Percentiles rank a stretch among this genome's conserved stretches.
phyloP scores from a whole-genome alignment of 2,329 filamentous ascomycete genomes.

The Epichloe gansuensis region DNA sequence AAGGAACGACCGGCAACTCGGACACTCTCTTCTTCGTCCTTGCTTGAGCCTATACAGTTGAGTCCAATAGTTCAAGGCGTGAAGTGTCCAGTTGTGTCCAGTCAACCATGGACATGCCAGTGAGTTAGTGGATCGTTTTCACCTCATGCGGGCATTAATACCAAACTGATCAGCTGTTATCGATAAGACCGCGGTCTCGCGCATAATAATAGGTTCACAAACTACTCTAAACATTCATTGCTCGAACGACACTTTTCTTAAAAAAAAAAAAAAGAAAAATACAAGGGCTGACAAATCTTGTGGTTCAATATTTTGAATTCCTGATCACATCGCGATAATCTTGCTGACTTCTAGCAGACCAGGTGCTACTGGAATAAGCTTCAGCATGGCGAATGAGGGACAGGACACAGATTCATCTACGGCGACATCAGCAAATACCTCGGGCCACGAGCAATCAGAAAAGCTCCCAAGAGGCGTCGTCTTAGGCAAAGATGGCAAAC shows the following conservation, averaged over 20 bases:
- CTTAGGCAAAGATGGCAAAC: constrained; percentile 71
- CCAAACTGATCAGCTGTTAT: too few relatives aligned
- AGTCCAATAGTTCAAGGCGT: not conserved
- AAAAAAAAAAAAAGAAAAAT: not conserved
- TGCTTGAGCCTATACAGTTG: not conserved
- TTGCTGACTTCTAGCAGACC: not conserved
- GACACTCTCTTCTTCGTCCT: not conserved
- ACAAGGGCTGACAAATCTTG: not conserved
- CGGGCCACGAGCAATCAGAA: constrained; percentile 28
- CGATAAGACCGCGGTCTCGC: too few relatives aligned
- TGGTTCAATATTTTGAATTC: not conserved
- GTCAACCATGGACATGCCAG: not conserved
- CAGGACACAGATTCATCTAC: constrained; percentile 17
- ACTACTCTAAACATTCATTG: too few relatives aligned
- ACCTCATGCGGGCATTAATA: not conserved
- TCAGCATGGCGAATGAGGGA: constrained; percentile 26
- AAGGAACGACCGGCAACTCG: not conserved
- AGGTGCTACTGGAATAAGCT: not conserved
- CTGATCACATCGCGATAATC: not conserved
- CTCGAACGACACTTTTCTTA: too few relatives aligned
- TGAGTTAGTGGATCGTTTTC: not conserved
- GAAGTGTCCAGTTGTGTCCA: not conserved
- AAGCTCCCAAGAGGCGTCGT: constrained; percentile 60
- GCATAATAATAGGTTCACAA: too few relatives aligned
- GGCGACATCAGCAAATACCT: constrained; percentile 8